Conservation (phyloP, 805 yeast species). For the Nakazawaea peltata region DNA sequence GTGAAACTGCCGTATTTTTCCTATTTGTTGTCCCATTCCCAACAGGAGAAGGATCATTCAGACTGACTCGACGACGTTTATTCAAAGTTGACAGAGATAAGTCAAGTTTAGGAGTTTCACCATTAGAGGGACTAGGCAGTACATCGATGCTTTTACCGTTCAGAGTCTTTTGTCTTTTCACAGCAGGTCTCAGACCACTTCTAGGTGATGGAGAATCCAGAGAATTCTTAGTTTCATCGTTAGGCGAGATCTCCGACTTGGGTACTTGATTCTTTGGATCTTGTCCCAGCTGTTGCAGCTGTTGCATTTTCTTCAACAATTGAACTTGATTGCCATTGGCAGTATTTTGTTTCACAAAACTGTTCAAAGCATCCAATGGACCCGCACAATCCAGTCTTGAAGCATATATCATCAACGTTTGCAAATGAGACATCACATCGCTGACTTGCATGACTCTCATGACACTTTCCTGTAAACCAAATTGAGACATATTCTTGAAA, state of each 20-base stretch:
- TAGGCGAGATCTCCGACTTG: conserved; percentile 12
- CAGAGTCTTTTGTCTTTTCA: neutral
- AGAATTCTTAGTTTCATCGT: no score
- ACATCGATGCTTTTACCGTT: neutral
- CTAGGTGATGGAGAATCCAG: neutral
- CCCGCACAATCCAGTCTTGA: conserved; percentile 20
- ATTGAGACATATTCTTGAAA: conserved; percentile 38
- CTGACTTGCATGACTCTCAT: conserved; percentile 68
- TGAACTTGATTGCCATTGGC: conserved; percentile 13
- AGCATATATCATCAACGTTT: conserved; percentile 43
- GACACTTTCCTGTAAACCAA: conserved; percentile 59
- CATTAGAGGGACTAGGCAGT: conserved; percentile 1
- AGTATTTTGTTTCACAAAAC: conserved; percentile 13
- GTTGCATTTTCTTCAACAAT: conserved; percentile 20
- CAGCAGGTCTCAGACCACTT: neutral
- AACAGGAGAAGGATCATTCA: no score
- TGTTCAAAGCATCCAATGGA: conserved; percentile 43
- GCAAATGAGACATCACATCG: conserved; percentile 68
- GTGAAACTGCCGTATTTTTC: conserved; percentile 7
- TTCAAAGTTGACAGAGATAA: conserved; percentile 25
- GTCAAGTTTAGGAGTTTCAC: conserved; percentile 18
- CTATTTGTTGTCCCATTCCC: no score
- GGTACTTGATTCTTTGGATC: neutral
- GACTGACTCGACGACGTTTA: conserved; percentile 23
- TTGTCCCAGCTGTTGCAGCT: conserved; percentile 16